Base-by-base conservation (phyloP, 257 asterid species). In the Jaltomata sinuosa region DNA sequence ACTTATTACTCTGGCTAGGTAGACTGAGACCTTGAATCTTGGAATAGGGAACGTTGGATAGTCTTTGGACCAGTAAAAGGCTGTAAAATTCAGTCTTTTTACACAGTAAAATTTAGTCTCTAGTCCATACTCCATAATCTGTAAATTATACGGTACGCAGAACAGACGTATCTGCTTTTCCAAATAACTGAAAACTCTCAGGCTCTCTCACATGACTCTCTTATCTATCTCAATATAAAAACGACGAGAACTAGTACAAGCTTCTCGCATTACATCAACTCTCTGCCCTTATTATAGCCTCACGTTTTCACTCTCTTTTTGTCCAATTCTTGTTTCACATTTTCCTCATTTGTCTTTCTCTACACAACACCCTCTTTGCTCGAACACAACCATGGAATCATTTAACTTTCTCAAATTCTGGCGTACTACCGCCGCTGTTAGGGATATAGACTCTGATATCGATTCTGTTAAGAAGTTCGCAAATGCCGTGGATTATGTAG, bases 311-410 rank as follows among this genome's bases (percentile, higher is more conserved):
- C 18, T 25, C 74, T 29, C 38, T n/a, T 45, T n/a, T 50, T 31
- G 31, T 59, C 83, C 45, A 15, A 11, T 72, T 50, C 85, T 81
- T 80, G 84, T 62, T 85, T 85, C 84, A 85, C 87, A 83, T 42
- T 29, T 59, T 81, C 8, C 67, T 55, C 72, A 50, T 53, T 42
- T 12, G 61, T 38, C 27, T 36, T 6, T 72, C 42, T 27, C 38
- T 59, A n/a, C 31, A n/a, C n/a, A n/a, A n/a, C n/a, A 9, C 29
- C 8, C 31, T 57, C 31, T 57, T 27, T 27, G 69, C 8, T 62
- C 71, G n/a, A n/a, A 62, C 29, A 62, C 40, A 69, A 45, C 50
- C 31, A 92, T 95, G 99, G 98, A 93, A 80, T 87, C 94, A 32
- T 84, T 89, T 27, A 83, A 87, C 85, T 62, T 89, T 55, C 91